Percentiles rank a stretch among this genome's conserved stretches.
phyloP scores from a whole-genome alignment of 805 yeast species.

The Metschnikowia koreensis region DNA sequence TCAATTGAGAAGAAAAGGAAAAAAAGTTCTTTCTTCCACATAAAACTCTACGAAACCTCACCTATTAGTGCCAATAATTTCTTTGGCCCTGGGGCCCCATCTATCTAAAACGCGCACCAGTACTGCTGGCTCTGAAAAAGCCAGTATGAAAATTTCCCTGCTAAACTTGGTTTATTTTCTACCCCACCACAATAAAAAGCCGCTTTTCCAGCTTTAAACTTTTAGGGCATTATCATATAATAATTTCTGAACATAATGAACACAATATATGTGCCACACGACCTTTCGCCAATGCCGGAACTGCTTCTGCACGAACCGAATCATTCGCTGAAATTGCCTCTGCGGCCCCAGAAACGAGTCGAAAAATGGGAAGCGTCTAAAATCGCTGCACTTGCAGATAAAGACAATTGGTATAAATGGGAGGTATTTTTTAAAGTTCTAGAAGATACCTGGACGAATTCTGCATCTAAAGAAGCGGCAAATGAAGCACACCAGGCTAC shows the following conservation, averaged over 20 bases:
- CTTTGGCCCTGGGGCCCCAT: too few relatives aligned
- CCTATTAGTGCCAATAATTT: too few relatives aligned
- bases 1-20: too few relatives aligned
- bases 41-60: too few relatives aligned
- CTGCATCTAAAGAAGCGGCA: constrained; percentile 6
- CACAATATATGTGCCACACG: not conserved
- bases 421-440: constrained; percentile 34
- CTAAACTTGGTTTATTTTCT: too few relatives aligned
- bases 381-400: constrained; percentile 17
- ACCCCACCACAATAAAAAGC: not conserved
- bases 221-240: too few relatives aligned
- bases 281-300: not conserved
- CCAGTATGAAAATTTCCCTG: too few relatives aligned
- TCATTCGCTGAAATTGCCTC: constrained; percentile 4
- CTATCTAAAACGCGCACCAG: too few relatives aligned
- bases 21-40: too few relatives aligned
- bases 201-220: not conserved
- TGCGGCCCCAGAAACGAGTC: constrained; percentile 8
- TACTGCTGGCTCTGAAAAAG: too few relatives aligned
- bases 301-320: not conserved
- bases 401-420: constrained; percentile 39
- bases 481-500: not conserved
- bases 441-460: constrained; percentile 21
- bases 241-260: not conserved
- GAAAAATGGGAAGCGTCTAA: constrained; percentile 16